These are phyloP conservation scores for Clonostachys chloroleuca DNA, from an alignment of 2,329 filamentous ascomycete genomes.

Conservation along the genomic window DNA sequence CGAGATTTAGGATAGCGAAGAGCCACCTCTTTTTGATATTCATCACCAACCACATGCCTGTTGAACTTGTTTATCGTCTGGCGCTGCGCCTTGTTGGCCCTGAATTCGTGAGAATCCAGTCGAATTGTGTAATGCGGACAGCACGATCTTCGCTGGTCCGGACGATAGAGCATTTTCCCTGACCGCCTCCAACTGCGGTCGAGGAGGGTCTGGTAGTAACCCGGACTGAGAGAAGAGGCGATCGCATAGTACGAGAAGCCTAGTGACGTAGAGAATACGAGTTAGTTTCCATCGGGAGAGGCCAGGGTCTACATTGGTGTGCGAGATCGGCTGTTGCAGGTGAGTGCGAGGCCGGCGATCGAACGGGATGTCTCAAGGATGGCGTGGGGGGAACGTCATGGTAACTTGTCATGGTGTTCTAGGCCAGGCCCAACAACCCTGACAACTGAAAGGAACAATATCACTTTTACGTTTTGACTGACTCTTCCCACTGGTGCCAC, in stretches of 20 bases:
- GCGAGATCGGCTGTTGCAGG: neutral
- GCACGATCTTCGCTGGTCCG: conserved; percentile 74
- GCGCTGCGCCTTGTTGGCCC: conserved; percentile 66
- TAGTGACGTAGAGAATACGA: conserved; percentile 20
- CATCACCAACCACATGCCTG: conserved; percentile 62
- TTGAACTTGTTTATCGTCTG: conserved; percentile 77
- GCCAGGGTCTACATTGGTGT: conserved; percentile 13
- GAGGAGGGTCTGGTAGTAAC: conserved; percentile 67
- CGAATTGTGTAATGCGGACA: conserved; percentile 89
- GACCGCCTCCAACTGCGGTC: conserved; percentile 77
- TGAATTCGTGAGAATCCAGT: conserved; percentile 61
- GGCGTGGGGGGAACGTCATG: neutral
- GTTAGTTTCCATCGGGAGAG: conserved; percentile 3
- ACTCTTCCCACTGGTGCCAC: conserved; percentile 39
- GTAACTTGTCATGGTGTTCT: neutral
- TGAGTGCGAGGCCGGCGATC: neutral
- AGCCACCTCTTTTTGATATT: conserved; percentile 60
- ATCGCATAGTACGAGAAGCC: conserved; percentile 71
- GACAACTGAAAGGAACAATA: too few species aligned
- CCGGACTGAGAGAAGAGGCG: conserved; percentile 54
- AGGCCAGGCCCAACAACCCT: neutral
- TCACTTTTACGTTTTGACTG: conserved; percentile 38
- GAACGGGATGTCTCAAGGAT: neutral
- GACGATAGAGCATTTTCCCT: conserved; percentile 68
- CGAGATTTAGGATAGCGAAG: conserved; percentile 63